Evolutionary conservation across 2,329 filamentous ascomycete species (phyloP).

Genomic region (Drechslerella coelobrocha): DNA sequence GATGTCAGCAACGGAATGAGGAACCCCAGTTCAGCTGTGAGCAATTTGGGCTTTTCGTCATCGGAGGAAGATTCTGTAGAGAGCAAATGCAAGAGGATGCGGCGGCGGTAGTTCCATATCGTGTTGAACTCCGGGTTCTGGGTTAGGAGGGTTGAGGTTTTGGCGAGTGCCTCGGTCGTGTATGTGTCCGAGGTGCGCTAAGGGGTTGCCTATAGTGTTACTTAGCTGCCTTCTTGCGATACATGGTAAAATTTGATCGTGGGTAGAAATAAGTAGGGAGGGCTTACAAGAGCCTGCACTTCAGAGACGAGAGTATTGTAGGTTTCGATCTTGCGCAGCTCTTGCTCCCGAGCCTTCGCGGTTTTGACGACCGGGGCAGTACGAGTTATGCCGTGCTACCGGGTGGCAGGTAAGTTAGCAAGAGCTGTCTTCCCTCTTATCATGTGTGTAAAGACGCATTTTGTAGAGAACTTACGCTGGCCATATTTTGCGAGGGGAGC

Average conservation of each 20-base stretch:
- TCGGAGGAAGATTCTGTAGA: conserved; percentile 60
- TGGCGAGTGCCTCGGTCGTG: conserved; percentile 67
- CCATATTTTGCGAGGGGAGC: conserved; percentile 11
- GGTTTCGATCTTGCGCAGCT: conserved; percentile 75
- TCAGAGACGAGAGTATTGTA: conserved; percentile 75
- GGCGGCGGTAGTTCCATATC: conserved; percentile 85
- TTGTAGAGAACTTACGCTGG: conserved; percentile 13
- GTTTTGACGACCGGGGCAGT: conserved; percentile 61
- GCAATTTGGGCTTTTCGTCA: conserved; percentile 54
- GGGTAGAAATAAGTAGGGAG: conserved; percentile 8
- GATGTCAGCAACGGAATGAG: conserved; percentile 82
- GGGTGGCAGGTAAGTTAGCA: background rate
- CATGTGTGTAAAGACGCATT: too few species aligned
- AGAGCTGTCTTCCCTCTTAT: background rate
- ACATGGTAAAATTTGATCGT: conserved; percentile 19
- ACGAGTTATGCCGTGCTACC: conserved; percentile 83
- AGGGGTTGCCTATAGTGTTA: conserved; percentile 12
- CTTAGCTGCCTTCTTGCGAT: conserved; percentile 39
- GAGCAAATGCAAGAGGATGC: conserved; percentile 70
- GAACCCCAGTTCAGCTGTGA: conserved; percentile 79
- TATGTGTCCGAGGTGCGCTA: conserved; percentile 32
- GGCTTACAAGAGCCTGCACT: conserved; percentile 69
- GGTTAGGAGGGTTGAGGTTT: conserved; percentile 74
- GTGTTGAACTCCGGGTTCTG: conserved; percentile 90
- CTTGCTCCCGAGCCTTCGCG: conserved; percentile 73